Evolutionary conservation across 495 filamentous ascomycete species (phyloP).

Genomic region (Extremus antarcticus): DNA sequence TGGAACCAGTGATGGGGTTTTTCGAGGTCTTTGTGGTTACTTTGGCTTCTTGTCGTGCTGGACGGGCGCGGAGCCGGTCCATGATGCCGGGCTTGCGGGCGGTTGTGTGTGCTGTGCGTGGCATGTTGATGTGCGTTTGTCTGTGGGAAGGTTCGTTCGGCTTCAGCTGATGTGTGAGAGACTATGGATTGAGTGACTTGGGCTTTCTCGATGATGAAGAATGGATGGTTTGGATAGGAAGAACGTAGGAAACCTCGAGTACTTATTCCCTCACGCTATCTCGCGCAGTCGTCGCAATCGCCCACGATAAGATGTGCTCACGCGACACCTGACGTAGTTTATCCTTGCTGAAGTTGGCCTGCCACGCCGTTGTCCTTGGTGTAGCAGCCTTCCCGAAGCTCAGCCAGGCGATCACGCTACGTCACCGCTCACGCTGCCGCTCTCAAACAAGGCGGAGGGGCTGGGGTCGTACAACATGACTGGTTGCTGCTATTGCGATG

Average conservation of each 20-base stretch:
- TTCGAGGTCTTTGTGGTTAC: slow-evolving; percentile 13
- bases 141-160: neutral
- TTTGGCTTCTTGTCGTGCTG: neutral
- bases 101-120: slow-evolving; percentile 19
- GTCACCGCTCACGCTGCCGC: neutral
- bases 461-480: neutral
- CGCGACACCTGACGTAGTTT: slow-evolving; percentile 12
- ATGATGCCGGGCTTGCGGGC: slow-evolving; percentile 21
- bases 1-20: slow-evolving; percentile 28
- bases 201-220: neutral
- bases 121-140: slow-evolving; percentile 1
- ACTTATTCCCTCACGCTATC: neutral
- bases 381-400: neutral
- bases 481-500: neutral
- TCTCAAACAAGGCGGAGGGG: neutral
- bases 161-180: neutral
- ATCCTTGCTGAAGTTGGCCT: neutral
- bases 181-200: neutral
- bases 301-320: neutral
- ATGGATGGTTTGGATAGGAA: neutral
- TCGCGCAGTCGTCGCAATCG: neutral
- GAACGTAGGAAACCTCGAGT: neutral
- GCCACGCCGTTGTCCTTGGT: neutral
- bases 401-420: neutral
- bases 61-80: slow-evolving; percentile 23